A percentile compares a stretch with the other conserved stretches of the same genome.
Conservation (phyloP, 805 yeast species). For the Hanseniaspora pseudoguilliermondii region DNA sequence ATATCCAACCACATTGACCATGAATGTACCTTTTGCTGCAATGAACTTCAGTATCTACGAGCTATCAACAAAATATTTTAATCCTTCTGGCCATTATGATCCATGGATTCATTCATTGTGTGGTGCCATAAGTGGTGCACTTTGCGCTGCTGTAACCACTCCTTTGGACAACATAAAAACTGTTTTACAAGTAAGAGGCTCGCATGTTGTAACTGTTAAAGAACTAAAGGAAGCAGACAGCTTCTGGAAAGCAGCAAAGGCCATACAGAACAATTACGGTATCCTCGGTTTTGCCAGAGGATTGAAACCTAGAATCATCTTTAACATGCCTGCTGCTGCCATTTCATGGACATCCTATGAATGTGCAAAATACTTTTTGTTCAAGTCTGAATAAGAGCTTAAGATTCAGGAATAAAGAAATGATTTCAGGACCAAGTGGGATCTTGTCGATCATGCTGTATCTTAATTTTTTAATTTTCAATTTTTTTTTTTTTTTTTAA, state of each 20-base stretch:
- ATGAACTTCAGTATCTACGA: slow-evolving; percentile 89
- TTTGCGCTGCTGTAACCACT: slow-evolving; percentile 88
- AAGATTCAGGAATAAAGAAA: no score
- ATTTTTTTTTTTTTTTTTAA: no score
- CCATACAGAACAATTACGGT: slow-evolving; percentile 51
- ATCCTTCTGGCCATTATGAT: slow-evolving; percentile 67
- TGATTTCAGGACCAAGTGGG: not conserved
- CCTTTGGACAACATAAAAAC: slow-evolving; percentile 93
- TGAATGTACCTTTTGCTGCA: slow-evolving; percentile 92
- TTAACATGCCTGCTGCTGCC: slow-evolving; percentile 92
- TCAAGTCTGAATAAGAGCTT: not conserved
- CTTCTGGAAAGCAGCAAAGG: slow-evolving; percentile 55
- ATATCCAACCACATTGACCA: slow-evolving; percentile 83
- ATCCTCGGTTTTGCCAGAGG: slow-evolving; percentile 67
- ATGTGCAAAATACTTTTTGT: slow-evolving; percentile 60
- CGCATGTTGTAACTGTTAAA: slow-evolving; percentile 30
- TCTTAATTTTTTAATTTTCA: no score
- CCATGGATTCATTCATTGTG: slow-evolving; percentile 84
- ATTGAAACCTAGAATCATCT: slow-evolving; percentile 75
- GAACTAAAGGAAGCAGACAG: slow-evolving; percentile 44
- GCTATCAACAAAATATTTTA: slow-evolving; percentile 59
- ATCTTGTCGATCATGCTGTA: no score
- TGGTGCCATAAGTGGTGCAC: slow-evolving; percentile 89
- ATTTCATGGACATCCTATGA: slow-evolving; percentile 97
- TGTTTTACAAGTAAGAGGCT: slow-evolving; percentile 68